Conservation (phyloP, 2,329 filamentous ascomycete species). For the Magnaporthiopsis rhizophila region DNA sequence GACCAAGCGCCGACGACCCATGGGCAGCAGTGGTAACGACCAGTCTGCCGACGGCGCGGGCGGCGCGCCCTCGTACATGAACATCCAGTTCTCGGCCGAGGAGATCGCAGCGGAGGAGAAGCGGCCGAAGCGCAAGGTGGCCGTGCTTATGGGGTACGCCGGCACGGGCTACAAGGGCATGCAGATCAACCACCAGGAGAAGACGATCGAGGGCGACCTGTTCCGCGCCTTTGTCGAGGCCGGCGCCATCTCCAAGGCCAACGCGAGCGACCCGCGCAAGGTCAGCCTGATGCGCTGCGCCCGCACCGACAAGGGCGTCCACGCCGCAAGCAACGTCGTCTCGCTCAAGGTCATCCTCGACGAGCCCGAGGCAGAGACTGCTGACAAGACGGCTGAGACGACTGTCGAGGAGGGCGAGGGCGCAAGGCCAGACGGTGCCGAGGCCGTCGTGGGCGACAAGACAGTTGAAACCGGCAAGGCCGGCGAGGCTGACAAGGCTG, state of each 20-base stretch:
- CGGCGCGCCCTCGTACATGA: conserved; percentile 42
- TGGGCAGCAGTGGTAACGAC: conserved; percentile 29
- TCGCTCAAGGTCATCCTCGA: conserved; percentile 94
- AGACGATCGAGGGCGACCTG: conserved; percentile 92
- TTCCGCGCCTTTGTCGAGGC: conserved; percentile 88
- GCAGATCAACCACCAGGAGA: conserved; percentile 76
- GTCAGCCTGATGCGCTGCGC: conserved; percentile 90
- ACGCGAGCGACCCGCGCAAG: conserved; percentile 94
- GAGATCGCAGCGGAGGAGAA: conserved; percentile 84
- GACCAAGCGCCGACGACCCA: conserved; percentile 46
- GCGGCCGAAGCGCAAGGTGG: conserved; percentile 86
- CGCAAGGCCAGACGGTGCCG: background rate
- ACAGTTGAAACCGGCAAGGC: background rate
- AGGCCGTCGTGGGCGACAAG: background rate
- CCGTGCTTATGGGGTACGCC: conserved; percentile 90
- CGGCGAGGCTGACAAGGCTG: background rate
- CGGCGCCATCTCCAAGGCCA: conserved; percentile 91
- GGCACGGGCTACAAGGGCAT: conserved; percentile 96
- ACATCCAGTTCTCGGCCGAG: conserved; percentile 56
- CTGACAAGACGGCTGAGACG: background rate
- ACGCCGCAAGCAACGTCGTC: conserved; percentile 91
- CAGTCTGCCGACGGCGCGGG: conserved; percentile 26
- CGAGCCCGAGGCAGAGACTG: conserved; percentile 41
- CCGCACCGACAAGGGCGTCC: conserved; percentile 93
- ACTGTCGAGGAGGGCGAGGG: background rate